These are phyloP conservation scores for Pseudogymnoascus pannorum DNA, from an alignment of 2,329 filamentous ascomycete genomes.

Conservation along the genomic window DNA sequence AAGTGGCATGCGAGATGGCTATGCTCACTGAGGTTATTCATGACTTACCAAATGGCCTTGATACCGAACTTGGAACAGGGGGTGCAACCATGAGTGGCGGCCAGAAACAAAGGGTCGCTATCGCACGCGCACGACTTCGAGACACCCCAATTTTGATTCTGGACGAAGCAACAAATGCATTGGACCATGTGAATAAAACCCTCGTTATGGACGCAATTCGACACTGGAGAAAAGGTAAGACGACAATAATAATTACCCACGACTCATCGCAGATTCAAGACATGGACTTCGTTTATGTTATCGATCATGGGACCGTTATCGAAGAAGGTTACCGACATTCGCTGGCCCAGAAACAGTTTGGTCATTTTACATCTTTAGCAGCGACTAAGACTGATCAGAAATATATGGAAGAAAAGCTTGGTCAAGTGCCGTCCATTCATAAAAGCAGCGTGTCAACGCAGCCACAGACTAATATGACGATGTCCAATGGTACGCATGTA, in stretches of 20 bases:
- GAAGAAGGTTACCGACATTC: slow-evolving; percentile 59
- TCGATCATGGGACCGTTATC: slow-evolving; percentile 62
- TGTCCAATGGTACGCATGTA: neutral
- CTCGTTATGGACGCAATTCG: slow-evolving; percentile 69
- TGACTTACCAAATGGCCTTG: slow-evolving; percentile 59
- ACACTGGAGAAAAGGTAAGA: slow-evolving; percentile 70
- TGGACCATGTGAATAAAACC: slow-evolving; percentile 65
- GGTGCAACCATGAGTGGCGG: slow-evolving; percentile 73
- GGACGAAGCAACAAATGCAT: slow-evolving; percentile 80
- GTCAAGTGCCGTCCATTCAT: neutral
- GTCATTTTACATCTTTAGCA: slow-evolving; percentile 38
- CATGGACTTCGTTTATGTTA: slow-evolving; percentile 71
- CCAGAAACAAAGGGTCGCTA: slow-evolving; percentile 71
- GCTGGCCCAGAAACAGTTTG: slow-evolving; percentile 39
- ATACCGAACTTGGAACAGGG: slow-evolving; percentile 64
- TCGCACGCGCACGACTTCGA: slow-evolving; percentile 70
- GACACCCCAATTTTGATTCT: slow-evolving; percentile 76
- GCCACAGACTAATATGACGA: neutral
- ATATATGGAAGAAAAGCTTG: neutral
- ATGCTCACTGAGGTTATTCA: slow-evolving; percentile 61
- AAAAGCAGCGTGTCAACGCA: neutral
- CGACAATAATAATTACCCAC: slow-evolving; percentile 90
- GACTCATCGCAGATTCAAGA: slow-evolving; percentile 69
- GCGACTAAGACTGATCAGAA: neutral
- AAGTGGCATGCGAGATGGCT: slow-evolving; percentile 56